phyloP scores from a whole-genome alignment of 805 yeast species.

The Tetrapisispora namnaoensis region DNA sequence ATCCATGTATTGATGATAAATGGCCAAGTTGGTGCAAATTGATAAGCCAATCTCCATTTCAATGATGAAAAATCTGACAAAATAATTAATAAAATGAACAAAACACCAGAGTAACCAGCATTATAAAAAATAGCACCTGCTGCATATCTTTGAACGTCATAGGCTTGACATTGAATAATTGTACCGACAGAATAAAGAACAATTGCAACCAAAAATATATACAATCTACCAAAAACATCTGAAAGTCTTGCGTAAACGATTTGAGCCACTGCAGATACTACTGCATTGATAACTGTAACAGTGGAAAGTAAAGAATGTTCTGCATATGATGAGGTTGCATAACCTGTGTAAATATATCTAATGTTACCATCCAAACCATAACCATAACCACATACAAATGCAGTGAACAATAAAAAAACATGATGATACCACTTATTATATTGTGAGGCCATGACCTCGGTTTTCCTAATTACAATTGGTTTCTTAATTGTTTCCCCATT shows the following conservation, averaged over 20 bases:
- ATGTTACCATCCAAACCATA: constrained; percentile 46
- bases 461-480: constrained; percentile 39
- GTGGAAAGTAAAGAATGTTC: constrained; percentile 44
- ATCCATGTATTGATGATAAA: constrained; percentile 74
- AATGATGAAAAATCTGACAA: constrained; percentile 58
- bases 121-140: constrained; percentile 44
- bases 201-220: constrained; percentile 37
- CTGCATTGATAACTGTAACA: constrained; percentile 41
- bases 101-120: constrained; percentile 54
- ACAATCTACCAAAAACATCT: constrained; percentile 47
- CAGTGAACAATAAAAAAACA: constrained; percentile 33
- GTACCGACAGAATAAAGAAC: constrained; percentile 47
- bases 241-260: constrained; percentile 48
- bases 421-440: constrained; percentile 31
- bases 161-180: constrained; percentile 46
- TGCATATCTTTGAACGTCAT: constrained; percentile 42
- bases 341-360: constrained; percentile 38
- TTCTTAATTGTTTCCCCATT: constrained; percentile 7
- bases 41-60: constrained; percentile 59
- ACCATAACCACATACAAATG: constrained; percentile 43
- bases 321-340: constrained; percentile 41
- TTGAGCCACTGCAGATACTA: constrained; percentile 49
- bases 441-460: constrained; percentile 41
- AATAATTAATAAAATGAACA: constrained; percentile 46
- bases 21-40: constrained; percentile 61